phyloP scores from a whole-genome alignment of 352 stramenopile genomes.

The Peronosclerospora sorghi region DNA sequence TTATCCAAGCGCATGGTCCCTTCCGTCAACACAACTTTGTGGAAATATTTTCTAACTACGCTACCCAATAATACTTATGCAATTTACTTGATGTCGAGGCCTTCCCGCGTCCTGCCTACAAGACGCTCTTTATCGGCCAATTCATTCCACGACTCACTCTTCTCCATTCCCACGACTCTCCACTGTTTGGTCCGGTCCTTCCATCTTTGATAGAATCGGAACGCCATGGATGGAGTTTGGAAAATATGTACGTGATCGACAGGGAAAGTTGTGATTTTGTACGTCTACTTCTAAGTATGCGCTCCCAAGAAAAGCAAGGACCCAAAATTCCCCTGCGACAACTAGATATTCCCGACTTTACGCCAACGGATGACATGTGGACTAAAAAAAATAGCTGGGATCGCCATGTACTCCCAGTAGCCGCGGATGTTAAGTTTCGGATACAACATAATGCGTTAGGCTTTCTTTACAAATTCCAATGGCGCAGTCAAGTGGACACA shows the following conservation, averaged over 20 bases:
- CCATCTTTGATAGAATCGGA: not conserved
- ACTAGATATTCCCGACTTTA: not conserved
- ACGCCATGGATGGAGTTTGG: constrained; percentile 1
- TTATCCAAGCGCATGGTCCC: not conserved
- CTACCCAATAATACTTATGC: not conserved
- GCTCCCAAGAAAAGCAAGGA: not conserved
- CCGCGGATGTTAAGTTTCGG: constrained; percentile 6
- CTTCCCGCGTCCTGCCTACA: not conserved
- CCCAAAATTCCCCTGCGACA: not conserved
- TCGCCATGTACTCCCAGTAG: constrained; percentile 4
- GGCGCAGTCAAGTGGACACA: not conserved
- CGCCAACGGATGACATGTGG: not conserved
- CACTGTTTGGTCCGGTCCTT: not conserved
- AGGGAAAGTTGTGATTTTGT: constrained; percentile 2
- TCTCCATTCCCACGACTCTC: not conserved
- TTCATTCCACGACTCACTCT: not conserved
- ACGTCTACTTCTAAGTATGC: not conserved
- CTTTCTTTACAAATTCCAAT: constrained; percentile 8
- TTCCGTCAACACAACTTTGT: constrained; percentile 3
- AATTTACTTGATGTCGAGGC: not conserved
- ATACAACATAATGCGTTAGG: constrained; percentile 9
- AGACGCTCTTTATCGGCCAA: not conserved
- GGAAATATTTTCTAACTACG: not conserved
- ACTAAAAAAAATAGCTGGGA: not conserved
- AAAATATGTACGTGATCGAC: not conserved